phyloP scores from a whole-genome alignment of 345 rosid species.

The Salix caprea region DNA sequence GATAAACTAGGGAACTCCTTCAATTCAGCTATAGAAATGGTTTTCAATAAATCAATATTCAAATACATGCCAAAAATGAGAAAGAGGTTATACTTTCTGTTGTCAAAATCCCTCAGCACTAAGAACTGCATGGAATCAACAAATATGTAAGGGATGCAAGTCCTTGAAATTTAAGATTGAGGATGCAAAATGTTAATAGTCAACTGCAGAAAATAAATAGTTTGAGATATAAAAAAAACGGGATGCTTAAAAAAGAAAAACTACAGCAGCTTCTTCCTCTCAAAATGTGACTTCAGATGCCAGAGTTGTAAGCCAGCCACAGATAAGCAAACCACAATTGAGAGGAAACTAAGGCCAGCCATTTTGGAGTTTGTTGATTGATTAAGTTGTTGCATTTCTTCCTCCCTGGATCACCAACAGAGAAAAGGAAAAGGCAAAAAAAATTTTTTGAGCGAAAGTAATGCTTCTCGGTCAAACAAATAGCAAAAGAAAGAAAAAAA shows the following conservation, averaged over 20 bases:
- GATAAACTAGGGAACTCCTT: not conserved
- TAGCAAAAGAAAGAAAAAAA: not conserved
- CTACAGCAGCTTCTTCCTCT: constrained; percentile 80
- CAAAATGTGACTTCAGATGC: constrained; percentile 84
- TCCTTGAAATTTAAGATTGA: not conserved
- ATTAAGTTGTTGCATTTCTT: constrained; percentile 80
- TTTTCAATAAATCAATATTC: not conserved
- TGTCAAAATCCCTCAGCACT: not conserved
- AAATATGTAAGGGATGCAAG: not conserved
- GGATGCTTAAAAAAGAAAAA: not conserved
- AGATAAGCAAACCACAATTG: constrained; percentile 57
- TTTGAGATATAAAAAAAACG: too few species aligned
- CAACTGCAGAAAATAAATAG: not conserved
- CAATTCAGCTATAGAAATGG: not conserved
- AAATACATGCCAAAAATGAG: not conserved
- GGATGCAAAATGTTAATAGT: not conserved
- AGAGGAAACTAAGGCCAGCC: constrained; percentile 54
- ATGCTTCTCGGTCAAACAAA: not conserved
- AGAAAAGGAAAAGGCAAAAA: not conserved
- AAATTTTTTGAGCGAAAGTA: too few species aligned
- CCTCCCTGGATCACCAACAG: constrained; percentile 46
- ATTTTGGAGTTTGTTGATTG: constrained; percentile 58
- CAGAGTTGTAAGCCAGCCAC: constrained; percentile 76
- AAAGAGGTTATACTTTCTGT: not conserved
- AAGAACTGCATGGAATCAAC: not conserved